Evolutionary conservation across 148 eudicot genomes (phyloP).

Genomic region (Vaccinium darrowii): DNA sequence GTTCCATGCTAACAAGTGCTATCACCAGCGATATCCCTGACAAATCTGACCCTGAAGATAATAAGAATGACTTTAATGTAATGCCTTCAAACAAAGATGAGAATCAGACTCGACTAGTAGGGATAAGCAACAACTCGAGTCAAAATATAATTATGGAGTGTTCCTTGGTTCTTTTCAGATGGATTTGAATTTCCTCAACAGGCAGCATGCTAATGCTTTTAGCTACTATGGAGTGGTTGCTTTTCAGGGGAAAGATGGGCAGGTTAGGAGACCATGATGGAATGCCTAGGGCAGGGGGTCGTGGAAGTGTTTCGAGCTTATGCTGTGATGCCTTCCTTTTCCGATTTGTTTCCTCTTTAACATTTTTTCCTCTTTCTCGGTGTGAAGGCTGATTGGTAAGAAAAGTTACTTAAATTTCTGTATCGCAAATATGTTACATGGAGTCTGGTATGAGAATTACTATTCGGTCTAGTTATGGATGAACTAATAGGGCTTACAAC

Average conservation of each 20-base stretch:
- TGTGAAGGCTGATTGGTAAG: background rate
- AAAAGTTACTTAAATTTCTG: background rate
- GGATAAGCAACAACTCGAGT: background rate
- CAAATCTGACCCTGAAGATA: conserved; percentile 30
- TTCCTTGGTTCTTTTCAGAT: background rate
- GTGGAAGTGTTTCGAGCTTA: background rate
- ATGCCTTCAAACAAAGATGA: no score
- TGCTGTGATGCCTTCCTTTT: background rate
- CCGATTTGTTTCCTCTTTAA: no score
- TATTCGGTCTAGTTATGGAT: background rate
- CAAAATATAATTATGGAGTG: background rate
- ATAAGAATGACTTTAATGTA: background rate
- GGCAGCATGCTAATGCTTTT: background rate
- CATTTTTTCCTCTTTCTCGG: background rate
- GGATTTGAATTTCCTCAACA: background rate
- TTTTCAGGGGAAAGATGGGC: no score
- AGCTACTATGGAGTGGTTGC: background rate
- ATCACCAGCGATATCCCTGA: conserved; percentile 32
- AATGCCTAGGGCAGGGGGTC: no score
- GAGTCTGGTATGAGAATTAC: background rate
- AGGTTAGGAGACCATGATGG: no score
- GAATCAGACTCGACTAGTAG: background rate
- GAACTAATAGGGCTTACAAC: background rate
- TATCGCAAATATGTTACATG: background rate
- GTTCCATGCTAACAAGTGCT: conserved; percentile 31